Base-by-base conservation (phyloP, 2,329 filamentous ascomycete species). In the Fusarium oligoseptatum region DNA sequence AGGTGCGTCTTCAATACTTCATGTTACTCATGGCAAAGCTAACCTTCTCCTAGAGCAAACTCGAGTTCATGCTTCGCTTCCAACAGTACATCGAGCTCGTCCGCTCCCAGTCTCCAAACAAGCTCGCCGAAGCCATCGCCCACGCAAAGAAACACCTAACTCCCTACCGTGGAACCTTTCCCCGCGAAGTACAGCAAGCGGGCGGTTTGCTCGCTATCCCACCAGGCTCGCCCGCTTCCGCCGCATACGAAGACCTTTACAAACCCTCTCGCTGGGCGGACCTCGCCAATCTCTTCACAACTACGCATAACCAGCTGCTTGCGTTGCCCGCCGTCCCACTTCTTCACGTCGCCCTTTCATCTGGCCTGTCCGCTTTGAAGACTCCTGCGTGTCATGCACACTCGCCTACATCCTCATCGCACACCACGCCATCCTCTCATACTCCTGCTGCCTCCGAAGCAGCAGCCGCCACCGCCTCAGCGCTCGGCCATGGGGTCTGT, bases 81-180 rank as follows among this genome's bases (percentile, higher is more conserved):
- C 97, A 99, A 82, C 95, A 98, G 82, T 98, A 95, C 82, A 95
- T 98, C 77, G 97, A 98, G 83, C 88, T 98, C 70, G 91, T 97
- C 68, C 89, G 96, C 69, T 90, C 88, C 43, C 89, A 89, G 64
- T 87, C 92, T 6, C 86, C 88, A 27, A 81, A 85, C 8, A 95
- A 93, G 79, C 87, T 93, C 52, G 84, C 91, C 57, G 95, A 98
- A 73, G 95, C 95, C 14, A 93, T 95, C 71, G 82, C 88, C 27
- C 94, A 98, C 84, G 95, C 95, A 29, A 93, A 92, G 80, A 97
- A 94, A 82, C 93, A 94, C 82, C 88, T 99, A 32, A 87, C 91
- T 17, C 90, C 92, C 3, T 94, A 93, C 78, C 88, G 88, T 64
- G 88, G 93, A 20, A 89, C 89, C 1, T 94, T 95, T 76, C 90